phyloP scores from a whole-genome alignment of 805 yeast genomes.

The Yamadazyma insecticola region DNA sequence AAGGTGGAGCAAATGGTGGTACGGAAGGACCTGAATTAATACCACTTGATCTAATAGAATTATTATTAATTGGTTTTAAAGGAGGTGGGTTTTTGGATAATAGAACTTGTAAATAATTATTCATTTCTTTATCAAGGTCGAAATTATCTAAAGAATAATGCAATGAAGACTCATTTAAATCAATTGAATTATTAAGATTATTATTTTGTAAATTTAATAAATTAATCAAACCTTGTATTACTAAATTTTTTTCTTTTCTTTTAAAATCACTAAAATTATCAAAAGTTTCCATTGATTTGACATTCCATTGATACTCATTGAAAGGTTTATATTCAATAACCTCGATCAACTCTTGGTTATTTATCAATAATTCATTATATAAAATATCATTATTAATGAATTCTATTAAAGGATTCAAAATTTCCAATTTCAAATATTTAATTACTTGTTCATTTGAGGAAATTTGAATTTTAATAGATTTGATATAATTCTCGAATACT shows the following conservation, averaged over 20 bases:
- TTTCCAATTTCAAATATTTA: constrained; percentile 46
- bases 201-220: constrained; percentile 42
- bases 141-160: constrained; percentile 54
- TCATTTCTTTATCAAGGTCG: constrained; percentile 35
- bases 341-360: constrained; percentile 40
- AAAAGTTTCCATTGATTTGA: constrained; percentile 72
- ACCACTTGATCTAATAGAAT: too few species aligned
- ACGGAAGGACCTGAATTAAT: neutral
- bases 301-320: constrained; percentile 64
- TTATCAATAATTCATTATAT: constrained; percentile 53
- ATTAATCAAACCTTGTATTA: constrained; percentile 61
- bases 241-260: constrained; percentile 47
- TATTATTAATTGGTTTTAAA: constrained; percentile 1
- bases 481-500: constrained; percentile 7
- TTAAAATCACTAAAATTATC: constrained; percentile 74
- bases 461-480: constrained; percentile 42
- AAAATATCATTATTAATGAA: constrained; percentile 50
- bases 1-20: constrained; percentile 1
- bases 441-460: constrained; percentile 47
- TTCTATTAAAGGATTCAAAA: constrained; percentile 49
- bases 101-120: constrained; percentile 29
- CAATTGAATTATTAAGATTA: constrained; percentile 18
- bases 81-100: constrained; percentile 19
- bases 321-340: constrained; percentile 14
- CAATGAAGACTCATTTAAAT: constrained; percentile 56